Conservation (phyloP, 169 alveolate genomes). For the Pseudocohnilembus persalinus region DNA sequence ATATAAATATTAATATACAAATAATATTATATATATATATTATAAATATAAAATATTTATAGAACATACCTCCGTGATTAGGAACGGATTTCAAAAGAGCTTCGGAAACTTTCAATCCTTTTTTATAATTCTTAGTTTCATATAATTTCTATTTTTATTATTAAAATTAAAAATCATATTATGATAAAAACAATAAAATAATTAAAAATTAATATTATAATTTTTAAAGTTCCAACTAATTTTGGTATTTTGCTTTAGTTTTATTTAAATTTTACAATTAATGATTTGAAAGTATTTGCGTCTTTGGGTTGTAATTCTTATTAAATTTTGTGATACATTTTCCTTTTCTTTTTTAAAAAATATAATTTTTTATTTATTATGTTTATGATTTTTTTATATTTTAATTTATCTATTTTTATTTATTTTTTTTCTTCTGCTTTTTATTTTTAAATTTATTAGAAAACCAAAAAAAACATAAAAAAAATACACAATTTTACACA, state of each 20-base stretch:
- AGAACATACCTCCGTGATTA: slow-evolving; percentile 53
- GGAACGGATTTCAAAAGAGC: slow-evolving; percentile 50
- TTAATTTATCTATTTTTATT: no score
- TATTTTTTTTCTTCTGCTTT: no score
- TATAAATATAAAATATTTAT: not conserved
- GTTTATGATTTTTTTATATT: no score
- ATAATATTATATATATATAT: not conserved
- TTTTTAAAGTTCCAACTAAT: not conserved
- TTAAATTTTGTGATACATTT: no score
- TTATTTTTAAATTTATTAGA: no score
- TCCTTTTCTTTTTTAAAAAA: no score
- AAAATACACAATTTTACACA: no score
- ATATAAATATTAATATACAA: not conserved
- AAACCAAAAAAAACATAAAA: no score
- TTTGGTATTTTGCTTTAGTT: not conserved
- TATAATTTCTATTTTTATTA: slow-evolving; percentile 29
- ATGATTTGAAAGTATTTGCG: slow-evolving; percentile 10
- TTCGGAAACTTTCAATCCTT: slow-evolving; percentile 61
- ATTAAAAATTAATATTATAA: not conserved
- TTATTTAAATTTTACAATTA: slow-evolving; percentile 11
- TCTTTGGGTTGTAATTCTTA: no score
- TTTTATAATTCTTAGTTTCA: slow-evolving; percentile 56
- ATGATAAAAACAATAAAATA: not conserved
- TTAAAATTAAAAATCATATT: not conserved
- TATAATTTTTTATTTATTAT: no score